Evolutionary conservation across 495 filamentous ascomycete genomes (phyloP), one percentile per base, ranked within the genome.

Genomic region (Aspergillus haitiensis): DNA sequence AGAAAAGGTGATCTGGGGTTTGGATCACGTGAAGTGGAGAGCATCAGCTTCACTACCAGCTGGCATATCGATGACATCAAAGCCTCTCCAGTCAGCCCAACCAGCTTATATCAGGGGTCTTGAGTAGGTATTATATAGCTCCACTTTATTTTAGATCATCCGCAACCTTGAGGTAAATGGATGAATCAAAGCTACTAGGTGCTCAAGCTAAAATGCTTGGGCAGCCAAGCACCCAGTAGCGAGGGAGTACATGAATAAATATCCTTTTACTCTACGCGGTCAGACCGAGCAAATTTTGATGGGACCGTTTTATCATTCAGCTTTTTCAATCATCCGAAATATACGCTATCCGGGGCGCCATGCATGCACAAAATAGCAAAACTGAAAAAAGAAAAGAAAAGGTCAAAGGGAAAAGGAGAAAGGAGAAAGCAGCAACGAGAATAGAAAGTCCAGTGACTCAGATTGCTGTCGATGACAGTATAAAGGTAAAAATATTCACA

Each of bases 401-500:
- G 47, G 48, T 52, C 37, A 49, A 13, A 27, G 39, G 55, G 52
- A 44, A 55, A 62, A 21, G 50, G 46, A 57, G 53, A 56, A 56
- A 53, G n/a, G n/a, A 44, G 15, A 60, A 55, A 45, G 35, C 46
- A 55, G 59, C 18, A 46, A 49, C 40, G 59, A 44, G 56, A 50
- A 46, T 27, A 48, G 48, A 54, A 62, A 57, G 62, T 60, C 52
- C 44, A 65, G 63, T 56, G 37, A 48, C 50, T 63, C 49, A 52
- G 47, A 60, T 65, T 52, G 59, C 55, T 65, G 62, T 53, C 56
- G 63, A 57, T 61, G 62, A 49, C 54, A 52, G 64, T 68, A 64
- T 63, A 56, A 62, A 67, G 62, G 56, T 58, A 65, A 60, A 27
- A 68, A 72, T 77, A 77, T 77, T 71, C 71, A 77, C 74, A 77